Evolutionary conservation across 306 rosid genomes (phyloP).

Genomic region (Quercus alba): DNA sequence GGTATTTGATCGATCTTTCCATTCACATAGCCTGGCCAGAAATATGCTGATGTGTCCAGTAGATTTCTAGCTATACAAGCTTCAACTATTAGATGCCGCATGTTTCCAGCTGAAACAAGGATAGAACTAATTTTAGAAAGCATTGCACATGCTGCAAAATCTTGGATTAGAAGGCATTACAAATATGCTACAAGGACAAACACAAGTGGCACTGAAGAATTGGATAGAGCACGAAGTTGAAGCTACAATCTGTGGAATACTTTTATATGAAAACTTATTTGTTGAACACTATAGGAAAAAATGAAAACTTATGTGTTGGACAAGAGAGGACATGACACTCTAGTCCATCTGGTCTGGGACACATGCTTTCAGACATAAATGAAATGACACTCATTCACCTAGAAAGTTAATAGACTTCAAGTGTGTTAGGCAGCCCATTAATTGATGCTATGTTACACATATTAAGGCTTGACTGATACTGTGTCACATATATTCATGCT

Average conservation of each 20-base stretch:
- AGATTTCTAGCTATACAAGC: constrained; percentile 91
- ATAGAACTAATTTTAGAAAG: not conserved
- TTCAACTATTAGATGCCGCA: constrained; percentile 94
- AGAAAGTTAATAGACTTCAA: not conserved
- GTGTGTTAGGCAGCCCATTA: not conserved
- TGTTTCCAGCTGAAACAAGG: constrained; percentile 77
- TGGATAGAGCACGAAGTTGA: not conserved
- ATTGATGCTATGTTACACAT: no score
- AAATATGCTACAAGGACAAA: constrained; percentile 3
- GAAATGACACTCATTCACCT: not conserved
- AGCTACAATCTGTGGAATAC: not conserved
- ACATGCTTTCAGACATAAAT: not conserved
- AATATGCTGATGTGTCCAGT: constrained; percentile 81
- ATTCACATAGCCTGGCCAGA: constrained; percentile 88
- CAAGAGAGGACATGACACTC: not conserved
- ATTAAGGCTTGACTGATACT: no score
- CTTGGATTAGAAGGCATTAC: not conserved
- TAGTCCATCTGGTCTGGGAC: not conserved
- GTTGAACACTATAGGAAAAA: not conserved
- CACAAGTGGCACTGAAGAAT: not conserved
- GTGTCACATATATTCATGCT: no score
- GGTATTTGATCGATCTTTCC: constrained; percentile 70
- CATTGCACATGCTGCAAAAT: not conserved
- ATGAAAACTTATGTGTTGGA: not conserved
- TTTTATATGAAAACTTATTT: not conserved